These are phyloP conservation scores for Nakazawaea holstii DNA, from an alignment of 805 yeast species.

Conservation along the genomic window DNA sequence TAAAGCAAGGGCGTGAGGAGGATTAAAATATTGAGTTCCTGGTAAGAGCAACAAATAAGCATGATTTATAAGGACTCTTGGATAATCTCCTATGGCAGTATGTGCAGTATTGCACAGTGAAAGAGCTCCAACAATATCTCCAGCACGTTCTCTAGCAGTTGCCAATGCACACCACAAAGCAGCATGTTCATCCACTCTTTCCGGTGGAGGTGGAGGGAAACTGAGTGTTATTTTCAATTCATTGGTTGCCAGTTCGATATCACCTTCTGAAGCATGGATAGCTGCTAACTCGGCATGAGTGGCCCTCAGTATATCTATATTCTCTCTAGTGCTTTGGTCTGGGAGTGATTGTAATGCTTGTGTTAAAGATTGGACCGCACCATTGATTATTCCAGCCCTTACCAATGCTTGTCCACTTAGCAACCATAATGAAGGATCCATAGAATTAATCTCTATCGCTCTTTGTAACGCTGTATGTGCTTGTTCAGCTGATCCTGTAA, in stretches of 20 bases:
- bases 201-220: slow-evolving; percentile 42
- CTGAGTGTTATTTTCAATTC: slow-evolving; percentile 47
- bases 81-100: slow-evolving; percentile 36
- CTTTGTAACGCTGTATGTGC: slow-evolving; percentile 44
- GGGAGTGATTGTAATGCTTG: slow-evolving; percentile 39
- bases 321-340: slow-evolving; percentile 25
- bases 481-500: slow-evolving; percentile 41
- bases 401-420: slow-evolving; percentile 44
- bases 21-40: slow-evolving; percentile 24
- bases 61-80: slow-evolving; percentile 40
- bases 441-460: slow-evolving; percentile 31
- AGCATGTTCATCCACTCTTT: slow-evolving; percentile 39
- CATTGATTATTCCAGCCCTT: slow-evolving; percentile 35
- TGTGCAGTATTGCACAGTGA: slow-evolving; percentile 45
- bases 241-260: slow-evolving; percentile 41
- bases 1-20: slow-evolving; percentile 30
- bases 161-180: slow-evolving; percentile 51
- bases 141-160: slow-evolving; percentile 44
- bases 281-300: slow-evolving; percentile 54
- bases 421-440: slow-evolving; percentile 43
- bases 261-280: slow-evolving; percentile 45
- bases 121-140: slow-evolving; percentile 44
- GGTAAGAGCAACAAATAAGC: slow-evolving; percentile 42
- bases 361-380: slow-evolving; percentile 42
- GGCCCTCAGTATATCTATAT: slow-evolving; percentile 42